Evolutionary conservation across 129 eudicot species (phyloP), one percentile per base, ranked within the genome.

Genomic region (Deinandra increscens): DNA sequence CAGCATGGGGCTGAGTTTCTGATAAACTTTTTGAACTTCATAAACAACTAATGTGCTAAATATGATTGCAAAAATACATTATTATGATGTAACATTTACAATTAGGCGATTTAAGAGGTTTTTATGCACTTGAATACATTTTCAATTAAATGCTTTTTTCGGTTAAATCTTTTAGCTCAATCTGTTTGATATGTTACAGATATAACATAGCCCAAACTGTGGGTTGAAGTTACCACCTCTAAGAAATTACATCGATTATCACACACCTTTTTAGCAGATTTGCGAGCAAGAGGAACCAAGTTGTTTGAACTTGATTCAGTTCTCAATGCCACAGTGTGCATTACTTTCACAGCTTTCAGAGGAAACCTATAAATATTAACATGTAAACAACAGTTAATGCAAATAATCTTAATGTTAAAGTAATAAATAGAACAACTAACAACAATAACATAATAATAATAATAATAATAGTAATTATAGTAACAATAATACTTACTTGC

Each of bases 261-360:
- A 48, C 82, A 18, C 69, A 92, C 98, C 96, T 92, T 86, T 64
- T 77, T 74, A 9, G 77, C 73, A 81, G 70, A 60, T 20, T 81
- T 82, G 66, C 72, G 81, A 59, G 70, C 68, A 15, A 84, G 83
- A 38, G 87, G 77, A 74, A 72, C 87, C 50, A 33, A 61, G 55
- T 71, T 60, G 23, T 65, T 17, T 19, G 85, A 66, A 62, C 95
- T 89, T 66, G 97, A 83, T 68, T 87, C 99, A 0, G 90, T 89
- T 78, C 97, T 87, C 80, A 93, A 62, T 23, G 99, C 99, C 81
- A 93, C 99, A 58, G 88, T 81, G 78, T 93, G 99, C 99, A 93
- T 93, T 63, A 93, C 99, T 69, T 87, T 86, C 59, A 89, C 99
- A 7, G 97, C 95, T 82, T 93, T 93, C 81, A 93, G 69, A 48